Evolutionary conservation across 352 stramenopile species (phyloP).

Genomic region (Globisporangium yorkense): DNA sequence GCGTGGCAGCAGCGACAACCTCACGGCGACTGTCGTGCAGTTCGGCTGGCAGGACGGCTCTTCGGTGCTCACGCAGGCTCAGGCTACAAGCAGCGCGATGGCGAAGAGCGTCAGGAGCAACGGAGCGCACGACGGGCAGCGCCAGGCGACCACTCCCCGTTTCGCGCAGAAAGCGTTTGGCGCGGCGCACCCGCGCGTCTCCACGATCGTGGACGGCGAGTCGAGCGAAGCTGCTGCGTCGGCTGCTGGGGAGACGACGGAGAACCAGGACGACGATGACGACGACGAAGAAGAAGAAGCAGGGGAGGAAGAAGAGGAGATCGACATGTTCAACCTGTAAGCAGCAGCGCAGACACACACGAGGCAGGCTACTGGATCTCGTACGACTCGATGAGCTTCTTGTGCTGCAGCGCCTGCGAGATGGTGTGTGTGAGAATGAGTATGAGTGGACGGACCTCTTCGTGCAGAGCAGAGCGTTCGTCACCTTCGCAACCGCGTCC

Average conservation of each 20-base stretch:
- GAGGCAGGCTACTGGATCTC: slow-evolving; percentile 1
- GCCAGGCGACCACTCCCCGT: neutral
- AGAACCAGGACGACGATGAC: slow-evolving; percentile 13
- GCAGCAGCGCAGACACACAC: neutral
- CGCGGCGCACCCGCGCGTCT: neutral
- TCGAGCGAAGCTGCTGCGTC: neutral
- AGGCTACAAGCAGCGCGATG: neutral
- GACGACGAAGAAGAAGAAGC: slow-evolving; percentile 18
- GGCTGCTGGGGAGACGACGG: slow-evolving; percentile 10
- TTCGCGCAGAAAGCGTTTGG: neutral
- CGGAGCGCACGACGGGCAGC: neutral
- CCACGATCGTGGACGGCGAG: slow-evolving; percentile 4
- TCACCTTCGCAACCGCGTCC: slow-evolving; percentile 34
- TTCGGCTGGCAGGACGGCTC: slow-evolving; percentile 35
- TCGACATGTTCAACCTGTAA: slow-evolving; percentile 55
- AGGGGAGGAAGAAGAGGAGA: slow-evolving; percentile 23
- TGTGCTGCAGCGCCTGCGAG: slow-evolving; percentile 8
- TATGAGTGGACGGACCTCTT: neutral
- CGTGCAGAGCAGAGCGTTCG: neutral
- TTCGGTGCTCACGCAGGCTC: slow-evolving; percentile 15
- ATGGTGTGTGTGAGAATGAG: neutral
- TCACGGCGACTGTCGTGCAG: slow-evolving; percentile 49
- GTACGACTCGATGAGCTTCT: slow-evolving; percentile 13
- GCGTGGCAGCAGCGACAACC: slow-evolving; percentile 48
- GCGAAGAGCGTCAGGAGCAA: neutral